Base-by-base conservation (phyloP, 768 basidiomycete species). In the Galerina marginata region DNA sequence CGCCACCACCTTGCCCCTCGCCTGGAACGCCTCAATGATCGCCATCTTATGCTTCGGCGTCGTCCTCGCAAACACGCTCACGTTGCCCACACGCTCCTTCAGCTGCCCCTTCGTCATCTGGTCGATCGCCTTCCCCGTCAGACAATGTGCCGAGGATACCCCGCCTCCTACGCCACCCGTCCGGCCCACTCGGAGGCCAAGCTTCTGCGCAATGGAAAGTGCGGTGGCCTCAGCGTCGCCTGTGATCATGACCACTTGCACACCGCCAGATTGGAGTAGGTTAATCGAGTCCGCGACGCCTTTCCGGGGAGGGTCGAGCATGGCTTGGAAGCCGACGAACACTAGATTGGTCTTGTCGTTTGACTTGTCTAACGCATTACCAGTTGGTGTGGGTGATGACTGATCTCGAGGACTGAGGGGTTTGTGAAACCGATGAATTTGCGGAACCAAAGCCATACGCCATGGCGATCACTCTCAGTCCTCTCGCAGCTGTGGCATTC, bases 231-330 rank as follows among this genome's bases (percentile, higher is more conserved):
- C 93, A 38, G 95, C 89, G 68, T 99, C 96, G 4, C 96, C 96
- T 0, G 96, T 98, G 70, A 98, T 97, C 96, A 99, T 98, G 45
- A 98, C 90, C n/a, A 98, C 89, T 68, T 96, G 94, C 50, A 99
- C 91, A 4, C 95, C 94, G 25, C 92, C 95, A 26, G 80, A 76
- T 69, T 95, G 92, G 38, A 98, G 79, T 29, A 91, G 77, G 40
- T 81, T 82, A 63, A 99, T 90, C 16, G 96, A 89, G 66, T 94
- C 92, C 3, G 92, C 89, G n/a, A 98, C 95, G 29, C 95, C 96
- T 66, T 90, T 90, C 47, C 96, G 82, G 1, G 96, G 96, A 6
- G 96, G 96, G 73, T 99, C 96, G 56, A 91, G 79, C 95, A 98
- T 99, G 10, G 93, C 95, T 71, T 93, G 90, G 75, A 95, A 96